Conservation (phyloP, 805 yeast species). For the Starmerella scarabaei region DNA sequence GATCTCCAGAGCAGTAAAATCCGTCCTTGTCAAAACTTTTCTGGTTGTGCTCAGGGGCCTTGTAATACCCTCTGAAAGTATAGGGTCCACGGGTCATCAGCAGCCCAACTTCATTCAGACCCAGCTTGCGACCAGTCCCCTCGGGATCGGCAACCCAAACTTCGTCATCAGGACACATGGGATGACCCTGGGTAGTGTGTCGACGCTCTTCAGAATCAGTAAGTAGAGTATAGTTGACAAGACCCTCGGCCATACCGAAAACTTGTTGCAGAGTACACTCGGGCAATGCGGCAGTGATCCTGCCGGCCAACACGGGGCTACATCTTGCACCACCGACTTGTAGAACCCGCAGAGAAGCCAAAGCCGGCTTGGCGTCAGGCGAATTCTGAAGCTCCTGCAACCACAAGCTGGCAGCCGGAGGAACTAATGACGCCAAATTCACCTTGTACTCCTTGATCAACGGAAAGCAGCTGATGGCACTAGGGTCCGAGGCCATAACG, state of each 20-base stretch:
- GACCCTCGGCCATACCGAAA: slow-evolving; percentile 17
- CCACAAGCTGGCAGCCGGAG: slow-evolving; percentile 16
- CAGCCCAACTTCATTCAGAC: slow-evolving; percentile 8
- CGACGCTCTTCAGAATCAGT: slow-evolving; percentile 7
- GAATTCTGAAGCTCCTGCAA: slow-evolving; percentile 6
- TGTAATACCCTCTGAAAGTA: slow-evolving; percentile 16
- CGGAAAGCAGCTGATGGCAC: slow-evolving; percentile 12
- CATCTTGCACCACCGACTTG: slow-evolving; percentile 15
- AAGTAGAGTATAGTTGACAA: slow-evolving; percentile 12
- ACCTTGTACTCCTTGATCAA: slow-evolving; percentile 8
- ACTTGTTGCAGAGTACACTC: slow-evolving; percentile 13
- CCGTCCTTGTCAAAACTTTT: slow-evolving; percentile 12
- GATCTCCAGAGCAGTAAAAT: slow-evolving; percentile 15
- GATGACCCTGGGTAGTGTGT: slow-evolving; percentile 13
- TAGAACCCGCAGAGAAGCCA: slow-evolving; percentile 8
- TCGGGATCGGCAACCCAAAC: slow-evolving; percentile 12
- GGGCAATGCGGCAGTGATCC: slow-evolving; percentile 6
- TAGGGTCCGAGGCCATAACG: slow-evolving; percentile 12
- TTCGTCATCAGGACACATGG: slow-evolving; percentile 14
- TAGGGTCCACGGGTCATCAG: slow-evolving; percentile 16
- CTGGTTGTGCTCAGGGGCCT: slow-evolving; percentile 12
- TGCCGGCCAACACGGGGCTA: slow-evolving; percentile 13
- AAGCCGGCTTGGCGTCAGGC: background rate
- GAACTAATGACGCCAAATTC: slow-evolving; percentile 12
- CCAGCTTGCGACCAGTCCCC: slow-evolving; percentile 4